phyloP scores from a whole-genome alignment of 768 basidiomycete genomes.

The Steccherinum ochraceum region DNA sequence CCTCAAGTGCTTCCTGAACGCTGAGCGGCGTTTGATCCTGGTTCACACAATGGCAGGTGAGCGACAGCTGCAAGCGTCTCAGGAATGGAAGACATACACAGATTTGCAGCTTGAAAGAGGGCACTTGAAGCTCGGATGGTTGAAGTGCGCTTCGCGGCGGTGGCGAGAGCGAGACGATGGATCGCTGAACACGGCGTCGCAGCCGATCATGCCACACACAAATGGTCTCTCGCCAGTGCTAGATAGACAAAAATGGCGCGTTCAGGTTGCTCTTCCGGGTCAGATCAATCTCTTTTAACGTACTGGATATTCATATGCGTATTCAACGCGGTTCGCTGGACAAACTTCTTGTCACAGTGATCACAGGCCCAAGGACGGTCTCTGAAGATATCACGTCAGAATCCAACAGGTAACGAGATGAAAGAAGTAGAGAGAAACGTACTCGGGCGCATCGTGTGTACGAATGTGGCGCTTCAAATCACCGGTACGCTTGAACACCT shows the following conservation, averaged over 20 bases:
- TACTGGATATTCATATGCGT: conserved; percentile 67
- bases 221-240: conserved; percentile 39
- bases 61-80: neutral
- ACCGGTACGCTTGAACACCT: conserved; percentile 47
- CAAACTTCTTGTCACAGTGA: conserved; percentile 48
- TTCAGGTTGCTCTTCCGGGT: no score
- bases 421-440: conserved; percentile 6
- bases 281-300: no score
- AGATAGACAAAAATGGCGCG: no score
- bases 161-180: conserved; percentile 68
- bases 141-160: conserved; percentile 49
- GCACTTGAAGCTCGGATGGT: conserved; percentile 10
- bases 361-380: conserved; percentile 46
- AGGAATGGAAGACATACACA: conserved; percentile 5
- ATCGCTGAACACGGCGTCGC: conserved; percentile 52
- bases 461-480: conserved; percentile 54
- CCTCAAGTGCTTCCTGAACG: conserved; percentile 5
- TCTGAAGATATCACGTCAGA: neutral
- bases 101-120: conserved; percentile 6
- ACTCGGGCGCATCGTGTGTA: conserved; percentile 49
- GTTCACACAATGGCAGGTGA: neutral
- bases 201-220: conserved; percentile 40
- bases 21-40: conserved; percentile 8
- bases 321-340: conserved; percentile 54
- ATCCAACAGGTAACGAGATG: neutral